These are phyloP conservation scores for Yamadazyma dendronema DNA, from an alignment of 1,139 yeast genomes.

Conservation along the genomic window DNA sequence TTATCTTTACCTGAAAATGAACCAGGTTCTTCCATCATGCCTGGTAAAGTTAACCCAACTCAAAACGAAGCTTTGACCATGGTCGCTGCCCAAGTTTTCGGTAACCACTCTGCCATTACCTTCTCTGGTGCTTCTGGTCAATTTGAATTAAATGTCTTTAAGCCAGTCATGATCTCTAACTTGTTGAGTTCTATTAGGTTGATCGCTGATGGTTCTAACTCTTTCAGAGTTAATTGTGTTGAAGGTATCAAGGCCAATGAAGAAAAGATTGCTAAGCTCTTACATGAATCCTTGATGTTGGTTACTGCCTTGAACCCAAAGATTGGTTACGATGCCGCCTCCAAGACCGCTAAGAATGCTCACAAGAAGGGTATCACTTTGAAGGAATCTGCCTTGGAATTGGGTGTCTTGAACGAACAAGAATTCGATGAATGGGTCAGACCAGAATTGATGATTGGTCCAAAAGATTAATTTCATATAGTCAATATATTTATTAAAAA, in stretches of 20 bases:
- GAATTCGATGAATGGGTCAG: constrained; percentile 97
- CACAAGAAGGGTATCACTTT: constrained; percentile 96
- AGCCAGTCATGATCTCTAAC: constrained; percentile 93
- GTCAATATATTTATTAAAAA: constrained; percentile 3
- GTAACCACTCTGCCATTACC: constrained; percentile 92
- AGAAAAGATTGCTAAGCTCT: constrained; percentile 78
- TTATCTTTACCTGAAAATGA: constrained; percentile 94
- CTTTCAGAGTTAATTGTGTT: constrained; percentile 92
- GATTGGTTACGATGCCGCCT: constrained; percentile 96
- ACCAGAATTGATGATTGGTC: constrained; percentile 98
- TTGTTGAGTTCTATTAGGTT: constrained; percentile 83
- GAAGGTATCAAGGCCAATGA: constrained; percentile 90
- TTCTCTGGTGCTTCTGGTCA: constrained; percentile 99
- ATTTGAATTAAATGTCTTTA: constrained; percentile 96
- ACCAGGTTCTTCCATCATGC: constrained; percentile 99
- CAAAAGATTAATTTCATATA: constrained; percentile 45
- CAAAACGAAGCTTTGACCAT: constrained; percentile 98
- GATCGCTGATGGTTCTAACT: constrained; percentile 82
- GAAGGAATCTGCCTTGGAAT: constrained; percentile 90
- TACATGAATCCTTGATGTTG: constrained; percentile 95
- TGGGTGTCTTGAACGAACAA: constrained; percentile 74
- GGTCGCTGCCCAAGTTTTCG: constrained; percentile 97
- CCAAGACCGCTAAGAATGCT: constrained; percentile 97
- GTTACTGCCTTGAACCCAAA: constrained; percentile 98
- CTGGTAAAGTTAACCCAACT: constrained; percentile 98